These are phyloP conservation scores for Globisporangium nunn DNA, from an alignment of 352 stramenopile genomes.

Conservation along the genomic window DNA sequence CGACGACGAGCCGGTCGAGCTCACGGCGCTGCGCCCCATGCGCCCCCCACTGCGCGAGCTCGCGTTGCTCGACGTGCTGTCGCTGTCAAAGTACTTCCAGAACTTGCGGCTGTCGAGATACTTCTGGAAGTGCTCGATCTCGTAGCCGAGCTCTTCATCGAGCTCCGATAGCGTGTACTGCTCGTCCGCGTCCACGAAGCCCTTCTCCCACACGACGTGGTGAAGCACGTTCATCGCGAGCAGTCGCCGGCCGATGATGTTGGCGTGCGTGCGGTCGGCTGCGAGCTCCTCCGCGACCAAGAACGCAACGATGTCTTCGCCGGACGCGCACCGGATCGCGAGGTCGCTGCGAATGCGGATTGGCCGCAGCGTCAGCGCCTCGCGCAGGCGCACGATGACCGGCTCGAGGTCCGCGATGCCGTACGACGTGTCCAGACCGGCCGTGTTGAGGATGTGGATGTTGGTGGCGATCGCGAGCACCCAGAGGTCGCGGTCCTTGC, in stretches of 20 bases:
- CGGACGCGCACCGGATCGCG: constrained; percentile 51
- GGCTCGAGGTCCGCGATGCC: constrained; percentile 47
- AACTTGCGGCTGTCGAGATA: constrained; percentile 79
- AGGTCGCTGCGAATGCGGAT: constrained; percentile 67
- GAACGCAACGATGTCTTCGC: constrained; percentile 66
- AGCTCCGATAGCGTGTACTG: constrained; percentile 61
- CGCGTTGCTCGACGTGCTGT: constrained; percentile 15
- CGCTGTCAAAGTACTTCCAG: constrained; percentile 69
- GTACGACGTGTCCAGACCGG: constrained; percentile 40
- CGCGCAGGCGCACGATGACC: constrained; percentile 46
- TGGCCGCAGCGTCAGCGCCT: constrained; percentile 40
- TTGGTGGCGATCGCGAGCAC: constrained; percentile 60
- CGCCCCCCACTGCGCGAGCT: constrained; percentile 14
- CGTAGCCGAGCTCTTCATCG: constrained; percentile 51
- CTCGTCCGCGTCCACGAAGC: constrained; percentile 74
- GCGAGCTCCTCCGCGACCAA: constrained; percentile 48
- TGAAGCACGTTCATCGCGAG: constrained; percentile 83
- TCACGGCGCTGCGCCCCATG: constrained; percentile 20
- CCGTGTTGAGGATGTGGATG: constrained; percentile 41
- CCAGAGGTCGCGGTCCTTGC: constrained; percentile 74
- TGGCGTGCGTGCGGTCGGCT: constrained; percentile 40
- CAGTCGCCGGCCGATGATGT: constrained; percentile 45
- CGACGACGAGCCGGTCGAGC: constrained; percentile 12
- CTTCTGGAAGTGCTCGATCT: constrained; percentile 71
- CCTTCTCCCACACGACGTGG: constrained; percentile 79